A percentile compares a stretch with the other conserved stretches of the same genome.
Evolutionary conservation across 192 early-diverging fungal genomes (phyloP).

Genomic region (Chytriomyces sp.): DNA sequence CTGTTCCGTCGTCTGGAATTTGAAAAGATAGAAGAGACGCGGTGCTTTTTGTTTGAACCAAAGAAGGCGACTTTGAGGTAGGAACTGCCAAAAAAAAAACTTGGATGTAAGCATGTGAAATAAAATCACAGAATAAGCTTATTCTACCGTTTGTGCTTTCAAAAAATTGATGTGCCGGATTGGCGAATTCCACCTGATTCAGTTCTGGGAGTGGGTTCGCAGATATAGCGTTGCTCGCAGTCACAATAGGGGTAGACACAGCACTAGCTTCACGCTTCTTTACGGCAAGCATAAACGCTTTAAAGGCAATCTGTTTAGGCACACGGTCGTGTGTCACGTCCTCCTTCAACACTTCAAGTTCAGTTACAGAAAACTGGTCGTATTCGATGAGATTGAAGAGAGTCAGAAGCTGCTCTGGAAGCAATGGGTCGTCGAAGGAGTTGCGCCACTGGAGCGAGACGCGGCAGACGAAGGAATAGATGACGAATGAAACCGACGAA

Average conservation of each 20-base stretch:
- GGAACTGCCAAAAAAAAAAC: neutral
- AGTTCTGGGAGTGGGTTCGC: neutral
- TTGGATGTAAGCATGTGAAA: neutral
- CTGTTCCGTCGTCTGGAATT: neutral
- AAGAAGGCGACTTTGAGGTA: neutral
- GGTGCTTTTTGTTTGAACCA: neutral
- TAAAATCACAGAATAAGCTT: neutral
- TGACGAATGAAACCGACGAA: conserved; percentile 7
- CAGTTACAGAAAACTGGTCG: conserved; percentile 3
- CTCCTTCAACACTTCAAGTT: conserved; percentile 26
- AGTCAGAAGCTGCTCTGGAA: neutral
- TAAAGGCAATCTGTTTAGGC: conserved; percentile 18
- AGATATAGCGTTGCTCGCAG: neutral
- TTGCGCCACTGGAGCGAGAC: neutral
- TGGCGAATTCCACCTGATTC: neutral
- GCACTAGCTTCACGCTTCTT: conserved; percentile 10
- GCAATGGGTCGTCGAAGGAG: neutral
- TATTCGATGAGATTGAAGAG: conserved; percentile 12
- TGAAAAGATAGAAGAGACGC: neutral
- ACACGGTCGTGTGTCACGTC: conserved; percentile 16
- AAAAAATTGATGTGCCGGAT: neutral
- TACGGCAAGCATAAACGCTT: conserved; percentile 21
- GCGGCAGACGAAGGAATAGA: conserved; percentile 2
- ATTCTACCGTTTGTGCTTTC: neutral
- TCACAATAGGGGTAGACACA: neutral